Percentiles rank a stretch among this genome's conserved stretches.
These are phyloP conservation scores for Lactifluus pinguis DNA, from an alignment of 768 basidiomycete species.

Conservation along the genomic window DNA sequence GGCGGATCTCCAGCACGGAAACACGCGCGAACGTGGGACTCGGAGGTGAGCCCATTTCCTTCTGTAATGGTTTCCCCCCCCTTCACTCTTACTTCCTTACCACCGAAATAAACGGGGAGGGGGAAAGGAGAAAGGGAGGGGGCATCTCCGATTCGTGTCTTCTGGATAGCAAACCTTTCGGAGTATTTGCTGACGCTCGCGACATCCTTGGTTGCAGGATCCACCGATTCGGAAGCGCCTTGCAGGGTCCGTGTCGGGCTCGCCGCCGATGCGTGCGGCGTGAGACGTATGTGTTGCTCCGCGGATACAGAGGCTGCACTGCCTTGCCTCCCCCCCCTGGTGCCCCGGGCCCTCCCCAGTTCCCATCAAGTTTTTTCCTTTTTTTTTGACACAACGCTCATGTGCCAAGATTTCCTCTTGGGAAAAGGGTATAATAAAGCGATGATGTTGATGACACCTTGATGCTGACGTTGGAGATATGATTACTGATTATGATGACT, in stretches of 20 bases:
- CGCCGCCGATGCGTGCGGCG: slow-evolving; percentile 6
- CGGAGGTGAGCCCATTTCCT: slow-evolving; percentile 2
- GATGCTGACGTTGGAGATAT: slow-evolving; percentile 1
- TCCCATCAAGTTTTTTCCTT: not conserved
- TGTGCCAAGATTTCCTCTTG: not conserved
- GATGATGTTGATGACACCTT: not conserved
- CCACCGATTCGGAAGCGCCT: slow-evolving; percentile 12
- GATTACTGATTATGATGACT: not conserved
- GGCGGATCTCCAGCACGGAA: slow-evolving; percentile 16
- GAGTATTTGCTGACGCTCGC: not conserved
- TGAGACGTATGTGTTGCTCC: not conserved
- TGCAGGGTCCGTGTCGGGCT: slow-evolving; percentile 7
- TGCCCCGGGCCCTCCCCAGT: not conserved
- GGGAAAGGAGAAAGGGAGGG: no score
- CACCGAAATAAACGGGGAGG: not conserved
- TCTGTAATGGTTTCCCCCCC: not conserved
- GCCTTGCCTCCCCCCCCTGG: not conserved
- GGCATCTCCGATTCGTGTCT: not conserved
- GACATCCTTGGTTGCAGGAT: not conserved
- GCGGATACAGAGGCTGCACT: not conserved
- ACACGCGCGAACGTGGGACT: slow-evolving; percentile 18
- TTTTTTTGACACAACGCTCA: not conserved
- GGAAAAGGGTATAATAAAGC: not conserved
- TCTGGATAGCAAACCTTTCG: not conserved
- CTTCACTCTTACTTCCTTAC: not conserved